Evolutionary conservation across 2,329 filamentous ascomycete species (phyloP), one percentile per base, ranked within the genome.

Genomic region (Zopfia rhizophila): DNA sequence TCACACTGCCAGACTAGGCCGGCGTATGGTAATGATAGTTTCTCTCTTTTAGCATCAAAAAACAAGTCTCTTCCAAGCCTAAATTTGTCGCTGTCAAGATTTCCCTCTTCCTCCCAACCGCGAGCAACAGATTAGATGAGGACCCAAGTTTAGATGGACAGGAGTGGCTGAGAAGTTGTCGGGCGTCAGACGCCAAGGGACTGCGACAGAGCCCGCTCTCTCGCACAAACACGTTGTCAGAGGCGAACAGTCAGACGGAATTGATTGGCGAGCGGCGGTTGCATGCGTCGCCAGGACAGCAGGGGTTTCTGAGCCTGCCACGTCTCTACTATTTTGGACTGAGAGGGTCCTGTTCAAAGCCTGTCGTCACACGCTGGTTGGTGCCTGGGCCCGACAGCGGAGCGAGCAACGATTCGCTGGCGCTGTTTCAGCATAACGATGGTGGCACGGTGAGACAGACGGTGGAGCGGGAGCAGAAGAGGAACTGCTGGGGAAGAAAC

Each of bases 1-100:
- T 62, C 48, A 53, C 28, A 42, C 48, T 35, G 32, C 25, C 21
- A 46, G 31, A 45, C 52, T 46, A 56, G 58, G 53, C 51, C 32
- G 48, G 48, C 49, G n/a, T n/a, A n/a, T n/a, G n/a, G 44, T 57
- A 54, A 55, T 56, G 38, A 58, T 56, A 63, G 63, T 63, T 53
- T 58, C 50, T 47, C 58, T 45, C 42, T 51, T 38, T 17, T 3
- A 24, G 23, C 23, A 17, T 22, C 38, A 32, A 22, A 16, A 25
- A 46, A 30, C 31, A 18, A 28, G 17, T 13, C 11, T 38, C 7
- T 41, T 53, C 23, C 24, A 3, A 16, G 27, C 16, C 28, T 35
- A 24, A 31, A 45, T 41, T 39, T 41, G 45, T 52, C 48, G 22
- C 42, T n/a, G 24, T 38, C n/a, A n/a, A n/a, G n/a, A n/a, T n/a